phyloP scores from a whole-genome alignment of 306 rosid genomes.

The Quercus alba region DNA sequence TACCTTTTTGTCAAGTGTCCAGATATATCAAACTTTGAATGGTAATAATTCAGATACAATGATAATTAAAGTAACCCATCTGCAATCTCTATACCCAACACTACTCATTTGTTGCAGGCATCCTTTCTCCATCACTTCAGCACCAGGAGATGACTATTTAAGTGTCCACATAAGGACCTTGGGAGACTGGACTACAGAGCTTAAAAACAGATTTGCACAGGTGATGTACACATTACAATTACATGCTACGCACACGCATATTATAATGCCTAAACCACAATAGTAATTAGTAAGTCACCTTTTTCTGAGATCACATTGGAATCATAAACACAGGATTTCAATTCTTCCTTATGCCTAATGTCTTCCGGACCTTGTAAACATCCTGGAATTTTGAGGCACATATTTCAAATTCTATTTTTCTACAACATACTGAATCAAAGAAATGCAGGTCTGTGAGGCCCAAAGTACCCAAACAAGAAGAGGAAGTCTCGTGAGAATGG shows the following conservation, averaged over 20 bases:
- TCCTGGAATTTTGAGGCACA: neutral
- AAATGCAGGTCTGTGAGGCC: slow-evolving; percentile 63
- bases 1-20: slow-evolving; percentile 87
- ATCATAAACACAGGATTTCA: neutral
- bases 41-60: slow-evolving; percentile 40
- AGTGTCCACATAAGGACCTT: slow-evolving; percentile 74
- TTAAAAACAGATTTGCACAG: slow-evolving; percentile 54
- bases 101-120: slow-evolving; percentile 51
- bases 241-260: neutral
- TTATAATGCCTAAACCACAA: neutral
- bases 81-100: slow-evolving; percentile 7
- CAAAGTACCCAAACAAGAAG: slow-evolving; percentile 38
- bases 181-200: slow-evolving; percentile 94
- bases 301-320: neutral
- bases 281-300: neutral
- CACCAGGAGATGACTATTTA: slow-evolving; percentile 89
- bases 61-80: neutral
- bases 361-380: neutral
- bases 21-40: slow-evolving; percentile 76
- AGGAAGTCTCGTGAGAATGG: slow-evolving; percentile 63
- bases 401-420: neutral
- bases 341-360: neutral
- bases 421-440: slow-evolving; percentile 10
- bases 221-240: slow-evolving; percentile 20
- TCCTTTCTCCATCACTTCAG: slow-evolving; percentile 94